Evolutionary conservation across 257 asterid species (phyloP), one percentile per base, ranked within the genome.

Genomic region (Plectranthus barbatus): DNA sequence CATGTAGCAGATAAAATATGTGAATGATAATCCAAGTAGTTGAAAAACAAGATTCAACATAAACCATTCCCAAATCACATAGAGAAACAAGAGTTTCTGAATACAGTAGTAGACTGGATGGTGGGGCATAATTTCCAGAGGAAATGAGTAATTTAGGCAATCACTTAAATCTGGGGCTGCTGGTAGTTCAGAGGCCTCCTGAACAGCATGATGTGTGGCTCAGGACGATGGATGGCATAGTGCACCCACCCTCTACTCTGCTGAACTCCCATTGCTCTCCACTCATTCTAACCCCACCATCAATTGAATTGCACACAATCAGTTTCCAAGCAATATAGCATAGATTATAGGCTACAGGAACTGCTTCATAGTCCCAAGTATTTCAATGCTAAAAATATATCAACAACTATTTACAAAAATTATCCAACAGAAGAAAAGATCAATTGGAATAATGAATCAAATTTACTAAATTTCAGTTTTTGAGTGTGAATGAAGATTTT

Each of bases 211-310:
- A 75, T 75, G 79, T 89, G 96, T 36, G 96, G 96, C 86, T 89
- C 97, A 7, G 97, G 97, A n/a, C 95, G 87, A 61, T 89, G 95
- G 50, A 89, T 81, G 2, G 96, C 96, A 15, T 89, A 89, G 75
- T 89, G 96, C 23, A 89, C 95, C 97, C 95, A 84, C 17, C 96
- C 96, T 31, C 93, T 79, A 70, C 96, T 89, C 72, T 86, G 96
- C 79, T 89, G 95, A 37, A 86, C 97, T 40, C 97, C 94, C 56
- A 89, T 79, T 1, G 90, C 95, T 19, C 97, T 79, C 97, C 95
- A 86, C 64, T 89, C 97, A 36, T 73, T 89, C 96, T 89, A 60
- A 5, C 23, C 19, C n/a, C 39, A 12, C 23, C 45, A 45, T 26
- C 3, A 57, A 53, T 53, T 15, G 29, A 40, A n/a, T 5, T 7